A percentile compares a stretch with the other conserved stretches of the same genome.
These are phyloP conservation scores for Penicillium sp. DNA, from an alignment of 2,329 filamentous ascomycete species.

Conservation along the genomic window DNA sequence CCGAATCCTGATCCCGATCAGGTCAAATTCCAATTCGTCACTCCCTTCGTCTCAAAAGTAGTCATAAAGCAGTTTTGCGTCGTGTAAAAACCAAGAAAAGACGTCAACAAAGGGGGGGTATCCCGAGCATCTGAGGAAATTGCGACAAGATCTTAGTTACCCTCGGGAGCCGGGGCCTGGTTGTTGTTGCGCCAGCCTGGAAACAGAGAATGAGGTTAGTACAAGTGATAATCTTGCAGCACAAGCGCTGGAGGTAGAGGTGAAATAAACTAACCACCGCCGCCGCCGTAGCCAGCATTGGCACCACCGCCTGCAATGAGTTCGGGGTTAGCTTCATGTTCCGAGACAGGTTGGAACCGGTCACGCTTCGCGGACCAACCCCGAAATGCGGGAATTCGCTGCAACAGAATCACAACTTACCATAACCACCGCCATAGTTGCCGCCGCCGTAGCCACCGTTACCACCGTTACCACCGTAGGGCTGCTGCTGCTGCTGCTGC, in stretches of 20 bases:
- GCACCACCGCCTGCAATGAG: slow-evolving; percentile 26
- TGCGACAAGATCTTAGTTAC: slow-evolving; percentile 19
- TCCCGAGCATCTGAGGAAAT: slow-evolving; percentile 2
- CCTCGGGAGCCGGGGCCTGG: slow-evolving; percentile 26
- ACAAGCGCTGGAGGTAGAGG: not conserved
- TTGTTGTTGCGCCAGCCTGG: slow-evolving; percentile 33
- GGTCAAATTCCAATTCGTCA: slow-evolving; percentile 14
- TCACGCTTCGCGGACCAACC: not conserved
- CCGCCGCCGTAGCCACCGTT: slow-evolving; percentile 25
- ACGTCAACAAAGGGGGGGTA: slow-evolving; percentile 12
- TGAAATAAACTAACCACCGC: slow-evolving; percentile 25
- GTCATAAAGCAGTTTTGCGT: slow-evolving; percentile 15
- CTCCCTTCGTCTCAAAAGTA: slow-evolving; percentile 13
- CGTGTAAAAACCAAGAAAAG: slow-evolving; percentile 5
- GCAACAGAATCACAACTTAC: slow-evolving; percentile 23
- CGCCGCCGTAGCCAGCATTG: slow-evolving; percentile 35
- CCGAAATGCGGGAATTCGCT: not conserved
- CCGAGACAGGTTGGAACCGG: not conserved
- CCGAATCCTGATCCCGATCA: not conserved
- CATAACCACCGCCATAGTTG: slow-evolving; percentile 36
- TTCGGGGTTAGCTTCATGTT: not conserved
- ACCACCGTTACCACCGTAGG: slow-evolving; percentile 20
- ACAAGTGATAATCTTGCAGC: not conserved
- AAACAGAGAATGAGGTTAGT: not conserved
- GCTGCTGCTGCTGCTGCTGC: slow-evolving; percentile 32